Evolutionary conservation across 2,329 filamentous ascomycete species (phyloP), one percentile per base, ranked within the genome.

Genomic region (Incumbomyces lentus): DNA sequence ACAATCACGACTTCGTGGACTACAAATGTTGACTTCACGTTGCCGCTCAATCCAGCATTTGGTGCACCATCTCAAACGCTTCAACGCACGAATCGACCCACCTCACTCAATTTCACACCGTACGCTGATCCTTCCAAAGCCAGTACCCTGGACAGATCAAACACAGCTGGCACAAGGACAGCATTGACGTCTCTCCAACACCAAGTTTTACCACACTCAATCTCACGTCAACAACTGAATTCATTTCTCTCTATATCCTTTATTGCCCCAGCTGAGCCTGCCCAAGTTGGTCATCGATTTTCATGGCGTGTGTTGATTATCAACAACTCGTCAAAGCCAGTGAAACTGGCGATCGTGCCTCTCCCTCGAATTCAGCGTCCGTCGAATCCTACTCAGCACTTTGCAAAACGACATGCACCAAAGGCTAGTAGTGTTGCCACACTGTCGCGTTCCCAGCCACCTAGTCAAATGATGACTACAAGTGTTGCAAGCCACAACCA

Each of bases 261-360:
- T 52, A 70, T 70, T 4, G 73, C 73, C 0, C 74, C 76, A 3
- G 58, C 63, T 4, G 63, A 59, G 13, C 52, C 52, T 8, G 71
- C 74, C 10, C 58, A 64, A 7, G 69, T 76, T n/a, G 73, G 73
- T 11, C 64, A 70, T 32, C 63, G 69, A 2, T 79, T 81, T 56
- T 64, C 65, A 7, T 76, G 77, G 70, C 64, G 68, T 33, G 64
- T 81, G 3, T 76, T 80, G 49, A 72, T 80, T 33, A 70, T 79
- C 46, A 81, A 81, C 53, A 70, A 72, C 11, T 78, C 75, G 12
- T 60, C 64, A n/a, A 68, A 69, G 40, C 56, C 66, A 16, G 69
- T 74, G 2, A 74, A 75, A 52, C 69, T 81, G 41, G 72, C 73
- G 6, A 63, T 81, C 34, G 60, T 75, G 16, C 70, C 71, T 1